Evolutionary conservation across 2,329 filamentous ascomycete genomes (phyloP).

Genomic region (Pyricularia grisea): DNA sequence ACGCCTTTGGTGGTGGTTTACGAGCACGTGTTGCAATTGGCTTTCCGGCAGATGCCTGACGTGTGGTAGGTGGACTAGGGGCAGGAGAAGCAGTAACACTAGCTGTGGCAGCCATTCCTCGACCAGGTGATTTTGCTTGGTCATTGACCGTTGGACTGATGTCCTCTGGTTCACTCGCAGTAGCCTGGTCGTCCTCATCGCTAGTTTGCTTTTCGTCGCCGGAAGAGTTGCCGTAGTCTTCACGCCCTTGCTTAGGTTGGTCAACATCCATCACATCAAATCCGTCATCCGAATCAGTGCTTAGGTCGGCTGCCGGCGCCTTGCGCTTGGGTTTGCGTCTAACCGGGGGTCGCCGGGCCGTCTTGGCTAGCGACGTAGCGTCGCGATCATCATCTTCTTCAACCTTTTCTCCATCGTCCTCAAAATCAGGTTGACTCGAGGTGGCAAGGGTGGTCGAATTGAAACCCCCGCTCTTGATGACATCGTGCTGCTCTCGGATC

Average conservation of each 20-base stretch:
- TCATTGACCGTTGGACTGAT: neutral
- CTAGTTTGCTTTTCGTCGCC: conserved; percentile 25
- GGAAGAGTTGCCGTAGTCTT: conserved; percentile 16
- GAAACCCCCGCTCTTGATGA: conserved; percentile 17
- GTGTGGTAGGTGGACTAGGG: neutral
- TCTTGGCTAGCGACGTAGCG: neutral
- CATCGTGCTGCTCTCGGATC: conserved; percentile 62
- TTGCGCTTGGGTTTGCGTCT: conserved; percentile 35
- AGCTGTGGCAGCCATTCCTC: conserved; percentile 12
- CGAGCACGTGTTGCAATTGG: conserved; percentile 6
- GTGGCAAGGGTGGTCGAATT: neutral
- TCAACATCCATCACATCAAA: conserved; percentile 44
- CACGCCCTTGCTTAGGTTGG: conserved; percentile 9
- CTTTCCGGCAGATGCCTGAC: neutral
- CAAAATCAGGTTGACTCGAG: neutral
- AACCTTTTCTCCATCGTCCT: neutral
- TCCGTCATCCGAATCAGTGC: conserved; percentile 27
- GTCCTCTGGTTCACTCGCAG: conserved; percentile 31
- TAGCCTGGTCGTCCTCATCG: conserved; percentile 32
- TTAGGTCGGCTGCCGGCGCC: conserved; percentile 22
- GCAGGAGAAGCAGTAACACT: conserved; percentile 16
- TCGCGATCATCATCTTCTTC: neutral
- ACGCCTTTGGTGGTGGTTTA: conserved; percentile 4
- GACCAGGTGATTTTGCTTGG: neutral
- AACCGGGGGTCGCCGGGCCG: neutral